These are phyloP conservation scores for Mucor saturninus DNA, from an alignment of 371 early-diverging fungal genomes.

Conservation along the genomic window DNA sequence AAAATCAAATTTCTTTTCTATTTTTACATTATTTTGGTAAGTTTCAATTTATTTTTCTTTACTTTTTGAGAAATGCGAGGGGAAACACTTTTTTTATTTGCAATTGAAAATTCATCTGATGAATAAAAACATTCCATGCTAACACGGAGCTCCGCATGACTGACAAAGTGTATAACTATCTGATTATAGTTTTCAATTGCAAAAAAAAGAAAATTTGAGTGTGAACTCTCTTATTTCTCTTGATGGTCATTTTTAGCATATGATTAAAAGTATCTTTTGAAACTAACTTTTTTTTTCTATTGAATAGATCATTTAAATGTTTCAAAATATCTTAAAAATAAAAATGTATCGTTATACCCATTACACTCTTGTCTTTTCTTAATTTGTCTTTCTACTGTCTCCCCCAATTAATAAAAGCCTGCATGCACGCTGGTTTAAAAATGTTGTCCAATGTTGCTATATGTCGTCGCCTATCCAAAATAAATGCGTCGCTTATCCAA, in stretches of 20 bases:
- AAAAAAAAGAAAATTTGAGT: neutral
- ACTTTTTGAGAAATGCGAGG: too few relatives aligned
- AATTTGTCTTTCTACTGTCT: neutral
- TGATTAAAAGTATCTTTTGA: neutral
- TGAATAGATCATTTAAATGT: too few relatives aligned
- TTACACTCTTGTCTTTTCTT: neutral
- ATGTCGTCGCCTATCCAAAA: too few relatives aligned
- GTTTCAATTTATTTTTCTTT: neutral
- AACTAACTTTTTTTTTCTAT: neutral
- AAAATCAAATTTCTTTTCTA: neutral
- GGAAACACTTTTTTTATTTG: neutral
- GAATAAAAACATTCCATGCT: conserved; percentile 43
- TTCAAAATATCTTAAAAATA: conserved; percentile 3
- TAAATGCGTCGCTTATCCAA: too few relatives aligned
- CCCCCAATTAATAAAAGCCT: too few relatives aligned
- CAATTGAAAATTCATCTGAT: conserved; percentile 24
- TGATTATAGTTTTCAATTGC: conserved; percentile 9
- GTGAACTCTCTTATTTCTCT: neutral
- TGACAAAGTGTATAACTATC: conserved; percentile 31
- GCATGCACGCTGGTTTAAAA: neutral
- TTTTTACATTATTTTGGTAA: conserved; percentile 2
- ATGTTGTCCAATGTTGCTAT: neutral
- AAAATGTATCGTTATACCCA: neutral
- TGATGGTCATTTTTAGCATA: neutral
- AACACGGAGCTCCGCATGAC: conserved; percentile 41